Base-by-base conservation (phyloP, 2,329 filamentous ascomycete species). In the Penicillium sp. region DNA sequence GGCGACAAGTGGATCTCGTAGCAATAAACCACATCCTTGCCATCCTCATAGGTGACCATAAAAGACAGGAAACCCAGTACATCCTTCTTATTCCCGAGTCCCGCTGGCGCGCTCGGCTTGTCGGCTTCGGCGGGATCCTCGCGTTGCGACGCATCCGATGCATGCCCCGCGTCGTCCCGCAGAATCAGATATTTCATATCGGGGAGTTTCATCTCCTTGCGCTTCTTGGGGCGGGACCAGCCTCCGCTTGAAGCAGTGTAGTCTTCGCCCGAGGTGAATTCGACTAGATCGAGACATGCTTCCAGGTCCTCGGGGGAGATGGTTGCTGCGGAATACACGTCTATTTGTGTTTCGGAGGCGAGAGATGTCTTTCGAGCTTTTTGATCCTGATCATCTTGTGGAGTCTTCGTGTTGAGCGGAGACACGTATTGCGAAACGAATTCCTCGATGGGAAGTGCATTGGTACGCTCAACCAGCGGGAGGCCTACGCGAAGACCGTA, bases 171-270 rank as follows among this genome's bases (percentile, higher is more conserved):
- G 25, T 14, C 25, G n/a, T 61, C 63, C 45, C 76, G 72, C 28
- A 85, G 65, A 37, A 88, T 71, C 5, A 88, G 67, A 67, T 85
- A 88, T 47, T 82, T 78, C 84, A 88, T 86, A 57, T 85, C 82
- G 0, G 75, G 74, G 28, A 87, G 73, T 39, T 72, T 72, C 86
- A 88, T 88, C 73, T 88, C 86, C 38, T 76, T 76, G 34, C 72
- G 71, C 73, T 88, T 88, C 38, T 79, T 78, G 2, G 68, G 65
- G 0, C 78, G 75, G 5, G 83, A 80, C 86, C 86, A 88, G 54
- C 85, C 84, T 1, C 75, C 72, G 31, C 74, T 77, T 4, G 84
- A 86, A 3, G 71, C 68, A 17, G 77, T 74, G 72, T 88, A 88
- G 57, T 82, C 80, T 5, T 74, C 67, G 11, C 76, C 71, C n/a